Conservation (phyloP, 2,329 filamentous ascomycete genomes). For the Scytalidium lignicola region DNA sequence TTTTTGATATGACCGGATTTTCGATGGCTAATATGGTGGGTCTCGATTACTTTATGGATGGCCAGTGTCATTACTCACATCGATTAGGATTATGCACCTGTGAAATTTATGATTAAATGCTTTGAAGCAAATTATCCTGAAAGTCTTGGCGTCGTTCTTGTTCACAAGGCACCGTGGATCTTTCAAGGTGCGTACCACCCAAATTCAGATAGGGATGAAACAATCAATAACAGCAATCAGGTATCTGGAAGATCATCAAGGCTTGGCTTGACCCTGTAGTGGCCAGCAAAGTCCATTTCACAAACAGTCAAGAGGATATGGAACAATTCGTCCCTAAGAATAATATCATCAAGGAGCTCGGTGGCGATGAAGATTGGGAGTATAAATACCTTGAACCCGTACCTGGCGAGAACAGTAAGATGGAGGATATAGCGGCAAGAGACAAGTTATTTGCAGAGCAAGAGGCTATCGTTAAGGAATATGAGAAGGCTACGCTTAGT, state of each 20-base stretch:
- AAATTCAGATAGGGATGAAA: constrained; percentile 1
- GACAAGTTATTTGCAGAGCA: constrained; percentile 61
- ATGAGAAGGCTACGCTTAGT: constrained; percentile 66
- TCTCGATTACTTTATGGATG: neutral
- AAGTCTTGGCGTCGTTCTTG: constrained; percentile 79
- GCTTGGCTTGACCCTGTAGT: constrained; percentile 98
- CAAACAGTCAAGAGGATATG: constrained; percentile 74
- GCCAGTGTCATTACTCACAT: constrained; percentile 13
- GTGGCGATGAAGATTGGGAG: constrained; percentile 78
- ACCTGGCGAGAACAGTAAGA: constrained; percentile 68
- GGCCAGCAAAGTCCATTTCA: constrained; percentile 89
- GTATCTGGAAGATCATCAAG: constrained; percentile 93
- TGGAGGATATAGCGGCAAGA: constrained; percentile 60
- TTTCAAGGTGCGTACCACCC: constrained; percentile 66
- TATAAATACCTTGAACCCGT: constrained; percentile 78
- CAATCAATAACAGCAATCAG: constrained; percentile 34
- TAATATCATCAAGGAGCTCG: constrained; percentile 76
- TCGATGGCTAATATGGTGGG: constrained; percentile 87
- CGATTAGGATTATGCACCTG: constrained; percentile 76
- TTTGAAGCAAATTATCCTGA: constrained; percentile 99
- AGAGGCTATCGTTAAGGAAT: constrained; percentile 61
- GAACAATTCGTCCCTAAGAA: constrained; percentile 66
- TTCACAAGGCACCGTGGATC: constrained; percentile 95
- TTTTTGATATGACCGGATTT: constrained; percentile 96
- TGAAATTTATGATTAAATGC: constrained; percentile 99